Conservation (phyloP, 768 basidiomycete genomes). For the Cyclocybe aegerita region DNA sequence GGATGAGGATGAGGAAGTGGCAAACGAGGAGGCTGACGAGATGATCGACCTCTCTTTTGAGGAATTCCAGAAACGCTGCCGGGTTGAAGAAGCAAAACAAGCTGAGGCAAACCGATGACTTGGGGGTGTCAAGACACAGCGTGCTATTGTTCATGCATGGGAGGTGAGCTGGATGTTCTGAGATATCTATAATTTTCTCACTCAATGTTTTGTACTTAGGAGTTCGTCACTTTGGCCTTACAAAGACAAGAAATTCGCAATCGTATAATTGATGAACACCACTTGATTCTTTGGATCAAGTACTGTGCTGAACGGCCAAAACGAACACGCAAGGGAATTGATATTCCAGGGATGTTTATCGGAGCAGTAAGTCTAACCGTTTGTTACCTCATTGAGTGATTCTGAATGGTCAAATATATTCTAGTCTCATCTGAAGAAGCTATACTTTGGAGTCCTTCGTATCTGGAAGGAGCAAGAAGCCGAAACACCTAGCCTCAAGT, state of each 20-base stretch:
- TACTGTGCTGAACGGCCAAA: conserved; percentile 24
- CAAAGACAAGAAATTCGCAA: conserved; percentile 17
- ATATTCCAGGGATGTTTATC: conserved; percentile 25
- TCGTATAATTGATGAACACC: conserved; percentile 27
- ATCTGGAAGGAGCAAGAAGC: conserved; percentile 30
- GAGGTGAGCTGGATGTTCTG: conserved; percentile 12
- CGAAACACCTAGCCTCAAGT: conserved; percentile 11
- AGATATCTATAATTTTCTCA: no score
- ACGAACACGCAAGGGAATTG: conserved; percentile 12
- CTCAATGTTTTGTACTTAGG: not conserved
- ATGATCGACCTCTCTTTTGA: not conserved
- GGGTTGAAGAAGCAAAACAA: conserved; percentile 17
- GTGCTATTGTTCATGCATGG: conserved; percentile 19
- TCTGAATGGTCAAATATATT: not conserved
- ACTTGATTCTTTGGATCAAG: conserved; percentile 24
- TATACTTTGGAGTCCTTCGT: conserved; percentile 27
- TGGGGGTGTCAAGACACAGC: conserved; percentile 24
- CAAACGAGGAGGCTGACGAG: no score
- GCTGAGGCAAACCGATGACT: conserved; percentile 20
- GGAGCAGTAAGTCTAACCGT: conserved; percentile 23
- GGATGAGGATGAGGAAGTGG: no score
- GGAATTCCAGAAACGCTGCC: conserved; percentile 11
- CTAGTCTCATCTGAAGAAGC: conserved; percentile 30
- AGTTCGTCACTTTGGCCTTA: conserved; percentile 1
- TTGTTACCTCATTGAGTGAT: not conserved